phyloP scores from a whole-genome alignment of 176 grass and related monocot genomes.

The Zea luxurians region DNA sequence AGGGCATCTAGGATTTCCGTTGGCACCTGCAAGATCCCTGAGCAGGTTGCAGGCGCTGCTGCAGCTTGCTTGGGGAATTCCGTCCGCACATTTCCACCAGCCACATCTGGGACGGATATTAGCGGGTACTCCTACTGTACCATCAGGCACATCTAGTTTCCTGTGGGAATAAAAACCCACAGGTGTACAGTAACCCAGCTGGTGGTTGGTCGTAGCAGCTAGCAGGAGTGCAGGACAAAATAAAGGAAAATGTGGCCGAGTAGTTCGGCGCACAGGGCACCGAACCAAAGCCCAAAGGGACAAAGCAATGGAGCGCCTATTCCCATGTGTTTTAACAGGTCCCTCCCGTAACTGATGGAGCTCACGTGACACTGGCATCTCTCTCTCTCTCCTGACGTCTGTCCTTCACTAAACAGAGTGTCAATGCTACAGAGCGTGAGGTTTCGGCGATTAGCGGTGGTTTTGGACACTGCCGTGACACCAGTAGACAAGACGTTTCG shows the following conservation, averaged over 20 bases:
- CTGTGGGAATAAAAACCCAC: neutral
- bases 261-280: too few species aligned
- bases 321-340: constrained; percentile 24
- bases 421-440: neutral
- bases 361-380: constrained; percentile 36
- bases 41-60: neutral
- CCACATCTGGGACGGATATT: neutral
- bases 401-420: neutral
- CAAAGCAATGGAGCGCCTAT: constrained; percentile 1
- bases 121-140: neutral
- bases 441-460: neutral
- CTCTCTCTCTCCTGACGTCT: neutral
- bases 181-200: neutral
- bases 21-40: constrained; percentile 11
- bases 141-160: neutral
- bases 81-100: neutral
- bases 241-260: too few species aligned
- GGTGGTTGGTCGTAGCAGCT: neutral
- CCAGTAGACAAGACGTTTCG: constrained; percentile 26
- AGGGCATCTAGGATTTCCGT: too few species aligned
- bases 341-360: neutral
- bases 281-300: constrained; percentile 18
- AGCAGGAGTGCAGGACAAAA: constrained; percentile 23
- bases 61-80: constrained; percentile 13
- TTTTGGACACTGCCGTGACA: constrained; percentile 20